Percentiles rank a stretch among this genome's conserved stretches.
Evolutionary conservation across 176 grass and related monocot species (phyloP).

Genomic region (Carex myosuroides): DNA sequence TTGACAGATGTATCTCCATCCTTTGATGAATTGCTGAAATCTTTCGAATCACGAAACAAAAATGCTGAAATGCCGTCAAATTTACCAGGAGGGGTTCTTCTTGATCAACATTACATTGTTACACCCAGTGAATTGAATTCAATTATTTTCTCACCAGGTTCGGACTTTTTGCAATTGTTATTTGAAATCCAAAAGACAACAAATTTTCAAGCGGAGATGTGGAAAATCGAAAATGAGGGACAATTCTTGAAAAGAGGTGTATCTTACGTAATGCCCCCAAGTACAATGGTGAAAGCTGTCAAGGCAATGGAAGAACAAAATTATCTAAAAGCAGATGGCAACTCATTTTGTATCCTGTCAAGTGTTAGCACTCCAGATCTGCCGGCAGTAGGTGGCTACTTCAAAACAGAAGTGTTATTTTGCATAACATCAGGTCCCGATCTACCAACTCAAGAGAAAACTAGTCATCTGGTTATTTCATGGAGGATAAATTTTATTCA

Average conservation of each 20-base stretch:
- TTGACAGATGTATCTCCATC: background rate
- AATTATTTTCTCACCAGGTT: slow-evolving; percentile 78
- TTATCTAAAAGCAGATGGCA: slow-evolving; percentile 79
- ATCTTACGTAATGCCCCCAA: slow-evolving; percentile 74
- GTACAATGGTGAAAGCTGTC: slow-evolving; percentile 73
- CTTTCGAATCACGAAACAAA: slow-evolving; percentile 34
- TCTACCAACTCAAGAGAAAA: slow-evolving; percentile 50
- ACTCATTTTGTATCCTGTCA: slow-evolving; percentile 59
- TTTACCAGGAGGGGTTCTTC: slow-evolving; percentile 64
- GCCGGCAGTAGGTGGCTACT: slow-evolving; percentile 78
- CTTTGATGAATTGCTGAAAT: slow-evolving; percentile 59
- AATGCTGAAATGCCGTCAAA: slow-evolving; percentile 70
- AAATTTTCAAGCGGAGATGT: slow-evolving; percentile 65
- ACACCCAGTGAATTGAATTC: slow-evolving; percentile 63
- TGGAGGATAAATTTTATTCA: slow-evolving; percentile 98
- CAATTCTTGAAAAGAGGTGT: slow-evolving; percentile 57
- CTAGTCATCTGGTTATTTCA: slow-evolving; percentile 70
- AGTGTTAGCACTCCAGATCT: slow-evolving; percentile 92
- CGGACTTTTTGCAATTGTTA: slow-evolving; percentile 49
- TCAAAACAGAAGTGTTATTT: slow-evolving; percentile 83
- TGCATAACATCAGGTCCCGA: slow-evolving; percentile 64
- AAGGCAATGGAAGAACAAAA: slow-evolving; percentile 83
- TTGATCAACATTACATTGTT: slow-evolving; percentile 54
- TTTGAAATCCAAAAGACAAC: slow-evolving; percentile 53
- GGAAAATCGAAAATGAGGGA: slow-evolving; percentile 49